A percentile compares a stretch with the other conserved stretches of the same genome.
Conservation (phyloP, 176 grass and related monocot species). For the Aegilops bicornis region DNA sequence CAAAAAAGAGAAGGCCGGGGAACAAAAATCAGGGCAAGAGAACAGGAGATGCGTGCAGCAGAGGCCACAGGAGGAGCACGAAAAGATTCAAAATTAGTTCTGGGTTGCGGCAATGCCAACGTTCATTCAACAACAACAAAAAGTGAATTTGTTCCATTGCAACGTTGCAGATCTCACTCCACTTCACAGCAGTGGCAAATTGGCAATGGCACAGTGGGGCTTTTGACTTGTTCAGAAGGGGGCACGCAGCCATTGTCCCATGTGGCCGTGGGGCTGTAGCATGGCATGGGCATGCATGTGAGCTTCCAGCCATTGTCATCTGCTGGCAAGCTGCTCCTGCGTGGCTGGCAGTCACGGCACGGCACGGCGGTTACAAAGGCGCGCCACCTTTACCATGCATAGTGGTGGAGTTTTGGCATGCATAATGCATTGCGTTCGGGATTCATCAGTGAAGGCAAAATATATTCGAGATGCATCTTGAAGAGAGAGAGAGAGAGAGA, state of each 20-base stretch:
- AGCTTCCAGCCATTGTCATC: conserved; percentile 2
- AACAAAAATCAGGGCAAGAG: no score
- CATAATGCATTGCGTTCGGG: not conserved
- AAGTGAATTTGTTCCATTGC: not conserved
- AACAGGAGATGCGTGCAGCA: no score
- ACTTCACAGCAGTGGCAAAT: not conserved
- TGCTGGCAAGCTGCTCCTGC: no score
- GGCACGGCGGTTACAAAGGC: conserved; percentile 7
- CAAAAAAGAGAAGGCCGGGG: no score
- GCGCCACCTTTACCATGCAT: not conserved
- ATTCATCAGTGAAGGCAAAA: not conserved
- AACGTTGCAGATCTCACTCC: not conserved
- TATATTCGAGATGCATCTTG: not conserved
- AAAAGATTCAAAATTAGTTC: no score
- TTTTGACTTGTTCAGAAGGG: conserved; percentile 42
- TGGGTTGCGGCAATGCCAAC: no score
- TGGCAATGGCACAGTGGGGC: not conserved
- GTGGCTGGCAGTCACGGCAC: no score
- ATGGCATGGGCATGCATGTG: not conserved
- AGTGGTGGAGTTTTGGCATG: no score
- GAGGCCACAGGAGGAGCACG: no score
- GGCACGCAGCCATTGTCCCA: conserved; percentile 31
- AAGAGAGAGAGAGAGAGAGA: not conserved
- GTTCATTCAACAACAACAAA: not conserved
- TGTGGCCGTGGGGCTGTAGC: not conserved